Base-by-base conservation (phyloP, 441 rosid species). In the Corymbia calophylla region DNA sequence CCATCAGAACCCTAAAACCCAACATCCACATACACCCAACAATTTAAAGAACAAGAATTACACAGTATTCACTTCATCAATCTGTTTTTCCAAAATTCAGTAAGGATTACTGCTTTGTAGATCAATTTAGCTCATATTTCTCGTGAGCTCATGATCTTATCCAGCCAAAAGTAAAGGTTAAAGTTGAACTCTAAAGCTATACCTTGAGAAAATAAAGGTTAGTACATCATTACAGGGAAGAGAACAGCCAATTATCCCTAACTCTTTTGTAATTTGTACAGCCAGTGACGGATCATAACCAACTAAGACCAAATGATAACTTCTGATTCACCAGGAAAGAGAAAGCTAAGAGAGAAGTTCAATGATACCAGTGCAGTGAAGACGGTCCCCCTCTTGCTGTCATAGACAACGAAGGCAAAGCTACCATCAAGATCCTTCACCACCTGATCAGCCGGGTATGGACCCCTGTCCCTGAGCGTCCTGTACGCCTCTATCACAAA, bases 391-490 rank as follows among this genome's bases (percentile, higher is more conserved):
- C 94, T 91, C 88, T 95, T 95, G 92, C 94, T 77, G 88, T 98
- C 99, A 88, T 96, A 98, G 88, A 98, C 93, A 5, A 97, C 97
- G 87, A 98, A 98, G 10, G 97, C 97, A 85, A 96, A 98, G 92
- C 94, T 91, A 31, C 99, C 99, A 2, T 98, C 99, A 9, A 98
- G 93, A 88, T 96, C 99, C 89, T 94, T 93, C 3, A 98, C 96
- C 19, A 97, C 99, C 93, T 98, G 95, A 88, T 97, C 96, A 15
- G 99, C 98, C 10, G 99, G 99, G 90, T 95, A 98, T 2, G 99
- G 99, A 23, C 99, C 99, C 19, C 99, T 94, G 93, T 98, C 99
- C 90, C 99, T 93, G 39, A 98, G 96, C 58, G 99, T 96, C 91
- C 95, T 92, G 54, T 98, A 97, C 9, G 98, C 97, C 91, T 98